Evolutionary conservation across 345 rosid genomes (phyloP), one percentile per base, ranked within the genome.

Genomic region (Gossypium bickii): DNA sequence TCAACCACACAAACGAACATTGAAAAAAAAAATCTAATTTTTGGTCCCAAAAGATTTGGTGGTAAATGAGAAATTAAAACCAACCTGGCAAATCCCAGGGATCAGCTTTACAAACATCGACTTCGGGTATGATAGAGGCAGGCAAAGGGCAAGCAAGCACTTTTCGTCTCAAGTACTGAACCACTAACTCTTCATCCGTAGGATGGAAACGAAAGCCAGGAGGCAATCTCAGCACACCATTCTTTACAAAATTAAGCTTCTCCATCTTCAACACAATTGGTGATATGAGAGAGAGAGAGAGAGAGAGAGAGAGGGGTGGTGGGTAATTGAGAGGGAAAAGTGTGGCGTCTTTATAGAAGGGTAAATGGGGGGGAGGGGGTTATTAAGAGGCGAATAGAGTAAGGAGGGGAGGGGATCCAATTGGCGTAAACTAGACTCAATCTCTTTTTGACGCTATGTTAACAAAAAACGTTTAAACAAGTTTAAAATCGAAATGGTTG

Each of bases 1-100:
- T 44, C 6, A 15, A 41, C 22, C 55, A 51, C 22, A 53, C 58
- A 53, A 53, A 34, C 41, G 7, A 34, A 34, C 41, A 34, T 34
- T 5, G 18, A 17, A 48, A 48, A 12, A 25, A 47, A 48, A 48
- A 12, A 15, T 12, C 10, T 13, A 53, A 29, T 58, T 34, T 34
- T 5, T 34, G 41, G 41, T 4, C 20, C 49, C 49, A 45, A 67
- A 3, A 4, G 43, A 16, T 3, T 5, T 7, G 22, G 59, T 71
- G 51, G 24, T 56, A 34, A 34, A 62, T 16, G 47, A 16, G 13
- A 49, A 49, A 49, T 12, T 7, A 53, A 17, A 65, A 76, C 2
- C 2, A 60, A 94, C 98, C 98, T 76, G 97, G 98, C 77, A 94
- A 86, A 65, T 94, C 95, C 97, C 98, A 94, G 59, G 98, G 97